These are phyloP conservation scores for Phytophthora tubulina DNA, from an alignment of 352 stramenopile genomes.

Conservation along the genomic window DNA sequence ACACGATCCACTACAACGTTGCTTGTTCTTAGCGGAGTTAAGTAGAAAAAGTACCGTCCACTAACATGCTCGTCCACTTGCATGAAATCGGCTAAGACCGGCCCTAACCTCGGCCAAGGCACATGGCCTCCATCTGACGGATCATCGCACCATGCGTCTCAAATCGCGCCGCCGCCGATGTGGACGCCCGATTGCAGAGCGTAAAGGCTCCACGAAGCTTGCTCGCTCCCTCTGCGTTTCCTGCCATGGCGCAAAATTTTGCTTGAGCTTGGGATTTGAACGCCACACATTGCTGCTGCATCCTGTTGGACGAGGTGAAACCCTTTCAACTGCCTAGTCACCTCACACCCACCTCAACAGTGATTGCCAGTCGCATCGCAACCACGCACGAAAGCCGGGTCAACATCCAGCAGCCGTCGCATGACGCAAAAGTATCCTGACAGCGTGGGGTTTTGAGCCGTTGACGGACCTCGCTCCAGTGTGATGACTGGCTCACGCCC, in stretches of 20 bases:
- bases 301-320: background rate
- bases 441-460: background rate
- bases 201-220: slow-evolving; percentile 28
- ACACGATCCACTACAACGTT: too few relatives aligned
- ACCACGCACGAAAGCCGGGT: background rate
- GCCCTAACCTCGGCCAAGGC: background rate
- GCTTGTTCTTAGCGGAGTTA: too few relatives aligned
- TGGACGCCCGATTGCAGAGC: slow-evolving; percentile 17
- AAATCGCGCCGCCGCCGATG: background rate
- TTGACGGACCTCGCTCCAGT: slow-evolving; percentile 1
- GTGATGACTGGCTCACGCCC: slow-evolving; percentile 12
- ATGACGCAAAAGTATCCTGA: slow-evolving; percentile 16
- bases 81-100: too few relatives aligned
- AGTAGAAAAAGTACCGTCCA: too few relatives aligned
- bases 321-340: background rate
- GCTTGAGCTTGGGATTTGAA: slow-evolving; percentile 29
- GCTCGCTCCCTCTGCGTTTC: slow-evolving; percentile 25
- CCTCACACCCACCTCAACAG: background rate
- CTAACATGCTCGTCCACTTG: too few relatives aligned
- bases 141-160: background rate
- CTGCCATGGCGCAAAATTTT: slow-evolving; percentile 20
- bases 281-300: slow-evolving; percentile 7
- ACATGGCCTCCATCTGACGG: slow-evolving; percentile 8
- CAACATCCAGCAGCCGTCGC: slow-evolving; percentile 23
- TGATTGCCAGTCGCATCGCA: slow-evolving; percentile 2